Conservation (phyloP, 495 filamentous ascomycete species). For the Penicillium paxilli region DNA sequence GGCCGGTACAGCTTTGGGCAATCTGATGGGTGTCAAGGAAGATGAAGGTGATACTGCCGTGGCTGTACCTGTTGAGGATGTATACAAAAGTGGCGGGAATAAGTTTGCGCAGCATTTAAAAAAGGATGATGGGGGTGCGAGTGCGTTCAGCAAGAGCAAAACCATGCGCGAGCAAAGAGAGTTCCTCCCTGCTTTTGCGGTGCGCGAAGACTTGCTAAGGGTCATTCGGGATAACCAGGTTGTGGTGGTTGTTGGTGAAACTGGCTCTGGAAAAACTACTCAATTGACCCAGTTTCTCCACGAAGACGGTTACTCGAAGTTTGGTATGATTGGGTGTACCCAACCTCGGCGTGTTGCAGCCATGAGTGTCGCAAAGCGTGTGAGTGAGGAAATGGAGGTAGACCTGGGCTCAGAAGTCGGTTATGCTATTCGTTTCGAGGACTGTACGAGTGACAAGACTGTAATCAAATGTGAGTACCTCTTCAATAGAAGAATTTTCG, state of each 20-base stretch:
- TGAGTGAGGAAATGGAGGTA: slow-evolving; percentile 99
- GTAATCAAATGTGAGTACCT: slow-evolving; percentile 75
- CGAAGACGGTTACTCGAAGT: slow-evolving; percentile 87
- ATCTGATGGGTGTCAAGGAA: slow-evolving; percentile 92
- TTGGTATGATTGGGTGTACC: slow-evolving; percentile 91
- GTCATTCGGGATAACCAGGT: slow-evolving; percentile 98
- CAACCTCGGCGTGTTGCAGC: slow-evolving; percentile 94
- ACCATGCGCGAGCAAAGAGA: slow-evolving; percentile 89
- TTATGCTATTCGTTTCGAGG: slow-evolving; percentile 98
- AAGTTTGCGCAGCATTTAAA: slow-evolving; percentile 93
- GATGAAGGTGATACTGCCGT: slow-evolving; percentile 90
- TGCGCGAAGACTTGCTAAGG: slow-evolving; percentile 90
- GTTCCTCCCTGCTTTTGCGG: slow-evolving; percentile 93
- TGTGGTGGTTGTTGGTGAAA: slow-evolving; percentile 93
- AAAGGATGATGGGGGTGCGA: slow-evolving; percentile 78
- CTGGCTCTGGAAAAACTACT: slow-evolving; percentile 94
- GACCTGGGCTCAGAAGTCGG: slow-evolving; percentile 85
- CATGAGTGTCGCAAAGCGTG: slow-evolving; percentile 98
- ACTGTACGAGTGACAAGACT: slow-evolving; percentile 93
- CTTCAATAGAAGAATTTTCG: neutral
- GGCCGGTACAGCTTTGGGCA: slow-evolving; percentile 88
- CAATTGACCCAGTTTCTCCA: slow-evolving; percentile 94
- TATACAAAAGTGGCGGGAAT: slow-evolving; percentile 59
- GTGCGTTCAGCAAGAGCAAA: slow-evolving; percentile 91
- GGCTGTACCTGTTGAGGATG: slow-evolving; percentile 72